Percentiles rank a stretch among this genome's conserved stretches.
These are phyloP conservation scores for Immersiporthe knoxdaviesiana DNA, from an alignment of 2,329 filamentous ascomycete genomes.

Conservation along the genomic window DNA sequence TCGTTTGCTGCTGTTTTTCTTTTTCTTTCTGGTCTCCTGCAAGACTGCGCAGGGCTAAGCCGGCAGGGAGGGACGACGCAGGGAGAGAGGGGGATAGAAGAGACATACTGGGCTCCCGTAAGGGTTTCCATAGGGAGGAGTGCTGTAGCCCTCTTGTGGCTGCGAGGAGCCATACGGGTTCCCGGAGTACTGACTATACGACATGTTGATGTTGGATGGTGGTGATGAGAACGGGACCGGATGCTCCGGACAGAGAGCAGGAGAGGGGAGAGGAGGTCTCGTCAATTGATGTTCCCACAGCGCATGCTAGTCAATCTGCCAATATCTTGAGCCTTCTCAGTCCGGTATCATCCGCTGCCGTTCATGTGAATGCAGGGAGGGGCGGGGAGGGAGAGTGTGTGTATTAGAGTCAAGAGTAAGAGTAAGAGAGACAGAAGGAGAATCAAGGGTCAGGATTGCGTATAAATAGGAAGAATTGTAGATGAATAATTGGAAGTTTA, in stretches of 20 bases:
- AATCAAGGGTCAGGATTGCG: neutral
- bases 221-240: constrained; percentile 32
- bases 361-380: neutral
- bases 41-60: neutral
- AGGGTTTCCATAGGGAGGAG: constrained; percentile 18
- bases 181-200: constrained; percentile 32
- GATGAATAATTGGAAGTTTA: neutral
- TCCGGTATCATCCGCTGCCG: neutral
- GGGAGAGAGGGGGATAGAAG: too few relatives aligned
- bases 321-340: neutral
- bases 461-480: neutral
- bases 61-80: constrained; percentile 32
- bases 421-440: neutral
- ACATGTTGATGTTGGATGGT: constrained; percentile 30
- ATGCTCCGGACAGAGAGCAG: constrained; percentile 32
- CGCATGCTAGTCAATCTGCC: neutral
- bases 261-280: neutral
- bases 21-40: too few relatives aligned
- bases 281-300: constrained; percentile 19
- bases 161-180: constrained; percentile 37
- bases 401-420: too few relatives aligned
- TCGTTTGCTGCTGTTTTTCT: neutral
- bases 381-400: too few relatives aligned
- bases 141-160: constrained; percentile 23
- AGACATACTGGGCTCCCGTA: constrained; percentile 19